phyloP scores from a whole-genome alignment of 1,284 basidiomycete species.

The Ganoderma sp. region DNA sequence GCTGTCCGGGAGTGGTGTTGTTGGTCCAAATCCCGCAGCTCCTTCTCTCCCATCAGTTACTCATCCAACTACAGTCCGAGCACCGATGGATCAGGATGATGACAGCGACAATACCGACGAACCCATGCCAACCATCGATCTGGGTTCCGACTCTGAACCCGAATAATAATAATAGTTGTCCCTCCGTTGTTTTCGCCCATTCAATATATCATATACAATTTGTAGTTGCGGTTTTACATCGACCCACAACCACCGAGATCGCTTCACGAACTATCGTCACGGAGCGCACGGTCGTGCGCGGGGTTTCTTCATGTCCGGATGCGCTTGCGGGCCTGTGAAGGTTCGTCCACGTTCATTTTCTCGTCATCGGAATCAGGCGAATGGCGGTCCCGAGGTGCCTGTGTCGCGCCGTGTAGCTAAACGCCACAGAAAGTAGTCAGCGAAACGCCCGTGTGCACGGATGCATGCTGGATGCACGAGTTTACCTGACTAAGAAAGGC shows the following conservation, averaged over 20 bases:
- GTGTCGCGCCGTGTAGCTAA: constrained; percentile 32
- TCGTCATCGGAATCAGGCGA: constrained; percentile 54
- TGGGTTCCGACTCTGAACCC: constrained; percentile 55
- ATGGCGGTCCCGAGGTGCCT: constrained; percentile 22
- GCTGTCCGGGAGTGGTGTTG: constrained; percentile 18
- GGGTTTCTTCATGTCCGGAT: constrained; percentile 28
- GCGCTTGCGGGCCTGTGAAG: constrained; percentile 39
- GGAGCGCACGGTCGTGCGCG: constrained; percentile 12
- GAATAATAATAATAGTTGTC: constrained; percentile 29
- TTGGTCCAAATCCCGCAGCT: constrained; percentile 20
- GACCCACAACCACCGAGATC: constrained; percentile 1
- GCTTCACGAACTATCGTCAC: background rate
- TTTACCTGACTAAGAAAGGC: constrained; percentile 60
- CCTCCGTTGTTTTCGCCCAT: constrained; percentile 8
- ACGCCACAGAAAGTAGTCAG: constrained; percentile 15
- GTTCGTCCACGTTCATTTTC: constrained; percentile 39
- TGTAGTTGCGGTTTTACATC: constrained; percentile 12
- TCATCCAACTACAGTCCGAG: constrained; percentile 29
- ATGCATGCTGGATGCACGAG: constrained; percentile 9
- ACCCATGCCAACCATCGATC: constrained; percentile 58
- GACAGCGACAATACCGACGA: constrained; percentile 58
- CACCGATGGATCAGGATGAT: constrained; percentile 31
- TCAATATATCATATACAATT: background rate
- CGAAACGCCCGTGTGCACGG: constrained; percentile 4
- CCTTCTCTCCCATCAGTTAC: constrained; percentile 12